These are phyloP conservation scores for Guyanaporus albipodus DNA, from an alignment of 768 basidiomycete species.

Conservation along the genomic window DNA sequence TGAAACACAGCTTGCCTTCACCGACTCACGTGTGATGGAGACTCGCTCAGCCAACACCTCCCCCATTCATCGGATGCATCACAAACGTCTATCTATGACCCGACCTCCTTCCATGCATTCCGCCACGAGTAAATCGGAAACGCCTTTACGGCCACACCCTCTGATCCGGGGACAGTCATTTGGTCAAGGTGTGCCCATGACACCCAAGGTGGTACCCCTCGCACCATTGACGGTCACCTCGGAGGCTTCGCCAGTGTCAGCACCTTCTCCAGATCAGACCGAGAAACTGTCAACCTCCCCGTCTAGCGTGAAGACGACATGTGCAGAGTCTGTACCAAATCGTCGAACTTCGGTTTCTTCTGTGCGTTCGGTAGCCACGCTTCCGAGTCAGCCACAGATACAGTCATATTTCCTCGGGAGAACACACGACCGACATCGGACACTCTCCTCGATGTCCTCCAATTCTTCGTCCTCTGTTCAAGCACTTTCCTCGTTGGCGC, in stretches of 20 bases:
- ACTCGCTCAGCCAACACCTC: conserved; percentile 40
- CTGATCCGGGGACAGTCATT: conserved; percentile 73
- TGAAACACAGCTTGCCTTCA: conserved; percentile 15
- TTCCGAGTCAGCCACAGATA: conserved; percentile 41
- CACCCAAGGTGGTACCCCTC: conserved; percentile 46
- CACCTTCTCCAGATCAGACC: conserved; percentile 28
- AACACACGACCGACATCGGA: conserved; percentile 46
- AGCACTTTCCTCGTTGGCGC: conserved; percentile 53
- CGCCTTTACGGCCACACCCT: conserved; percentile 61
- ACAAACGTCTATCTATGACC: conserved; percentile 42
- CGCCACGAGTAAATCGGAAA: conserved; percentile 36
- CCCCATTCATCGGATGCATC: conserved; percentile 36
- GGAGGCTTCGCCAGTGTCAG: conserved; percentile 43
- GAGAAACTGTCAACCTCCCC: conserved; percentile 32
- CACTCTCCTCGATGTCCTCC: conserved; percentile 55
- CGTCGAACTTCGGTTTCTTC: conserved; percentile 59
- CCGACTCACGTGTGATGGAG: conserved; percentile 22
- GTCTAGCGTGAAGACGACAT: conserved; percentile 37
- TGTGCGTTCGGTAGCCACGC: conserved; percentile 53
- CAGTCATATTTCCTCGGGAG: conserved; percentile 32
- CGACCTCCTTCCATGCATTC: conserved; percentile 67
- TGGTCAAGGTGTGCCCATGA: conserved; percentile 37
- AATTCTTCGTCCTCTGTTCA: conserved; percentile 44
- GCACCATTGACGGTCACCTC: conserved; percentile 60
- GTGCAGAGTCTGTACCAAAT: conserved; percentile 30